Evolutionary conservation across 2,329 filamentous ascomycete genomes (phyloP), one percentile per base, ranked within the genome.

Genomic region (Alternaria consortialis): DNA sequence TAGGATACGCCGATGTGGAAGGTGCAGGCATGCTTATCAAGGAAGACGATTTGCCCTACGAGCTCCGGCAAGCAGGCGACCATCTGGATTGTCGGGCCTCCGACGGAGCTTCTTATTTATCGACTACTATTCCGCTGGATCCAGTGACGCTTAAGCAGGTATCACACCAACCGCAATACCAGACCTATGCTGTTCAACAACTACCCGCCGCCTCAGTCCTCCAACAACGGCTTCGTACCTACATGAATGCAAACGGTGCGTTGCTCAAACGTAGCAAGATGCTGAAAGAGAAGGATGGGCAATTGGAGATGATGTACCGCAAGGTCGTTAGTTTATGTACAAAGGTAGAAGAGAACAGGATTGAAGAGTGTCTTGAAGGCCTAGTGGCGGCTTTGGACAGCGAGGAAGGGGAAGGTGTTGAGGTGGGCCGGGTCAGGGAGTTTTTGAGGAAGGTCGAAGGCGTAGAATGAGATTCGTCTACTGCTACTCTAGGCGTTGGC

Each of bases 331-430:
- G 91, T 55, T 82, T 97, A 12, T 97, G 94, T 75, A 97, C 93
- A 0, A 89, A 88, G 8, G 91, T 94, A 34, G 85, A 88, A 1
- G 93, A 96, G 63, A 84, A 85, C 8, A 87, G 92, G 59, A 91
- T 98, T 13, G 95, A 98, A 69, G 87, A 87, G 58, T 87, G 93
- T 53, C 84, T 97, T 0, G 91, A 93, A 53, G 88, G 89, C 3
- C 82, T 99, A 43, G 87, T 96, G 47, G 88, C 92, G 64, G 95
- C 95, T 2, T 91, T 98, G 3, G 94, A 97, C 79, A 97, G 93
- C 72, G 94, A 97, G 76, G 73, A 77, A 50, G 86, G 88, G 7
- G 90, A 92, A 70, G 78, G 77, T 1, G 82, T 93, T 1, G 92
- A 96, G 74, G 88, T 94, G 8, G 88, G 87, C 0, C 83, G 93